Evolutionary conservation across 1,139 yeast genomes (phyloP), one percentile per base, ranked within the genome.

Genomic region (Suhomyces ambrosiae): DNA sequence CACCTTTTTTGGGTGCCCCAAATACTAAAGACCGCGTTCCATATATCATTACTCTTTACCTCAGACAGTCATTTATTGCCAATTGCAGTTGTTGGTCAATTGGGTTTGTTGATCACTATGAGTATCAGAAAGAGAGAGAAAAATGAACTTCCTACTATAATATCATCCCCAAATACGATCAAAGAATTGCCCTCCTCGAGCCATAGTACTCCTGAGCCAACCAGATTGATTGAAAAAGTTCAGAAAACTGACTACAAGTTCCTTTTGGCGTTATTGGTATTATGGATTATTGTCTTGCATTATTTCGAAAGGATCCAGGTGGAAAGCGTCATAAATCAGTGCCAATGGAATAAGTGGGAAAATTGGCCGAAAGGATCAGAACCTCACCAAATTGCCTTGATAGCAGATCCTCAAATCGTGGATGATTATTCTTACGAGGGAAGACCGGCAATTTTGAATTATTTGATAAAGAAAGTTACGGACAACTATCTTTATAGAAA

Each of bases 361-460:
- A 34, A 54, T 2, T 79, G 84, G 82, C 57, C 56, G 5, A 45
- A 57, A 6, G 46, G 43, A 3, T 52, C 58, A 0, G 46, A 50
- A 1, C 80, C 88, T 0, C 82, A 82, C 48, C 74, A 82, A 35
- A 68, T 90, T 2, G 84, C 86, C 0, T 58, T 92, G 12, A 70
- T 87, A 30, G 97, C 97, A 0, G 98, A 92, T 56, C 97, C 97
- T 0, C 97, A 92, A 57, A 71, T 92, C 28, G 85, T 90, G 48
- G 97, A 92, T 54, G 81, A 71, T 33, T 76, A 82, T 55, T 80
- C 92, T 0, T 84, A 84, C 52, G 85, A 86, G 3, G 73, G 68
- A 2, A 65, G 82, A 49, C 79, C 82, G 0, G 47, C 56, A 6
- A 26, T 70, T 1, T 45, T 79, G 15, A 73, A 79, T 46, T 63